phyloP scores from a whole-genome alignment of 2,329 filamentous ascomycete genomes.

The Penicillium carneum region DNA sequence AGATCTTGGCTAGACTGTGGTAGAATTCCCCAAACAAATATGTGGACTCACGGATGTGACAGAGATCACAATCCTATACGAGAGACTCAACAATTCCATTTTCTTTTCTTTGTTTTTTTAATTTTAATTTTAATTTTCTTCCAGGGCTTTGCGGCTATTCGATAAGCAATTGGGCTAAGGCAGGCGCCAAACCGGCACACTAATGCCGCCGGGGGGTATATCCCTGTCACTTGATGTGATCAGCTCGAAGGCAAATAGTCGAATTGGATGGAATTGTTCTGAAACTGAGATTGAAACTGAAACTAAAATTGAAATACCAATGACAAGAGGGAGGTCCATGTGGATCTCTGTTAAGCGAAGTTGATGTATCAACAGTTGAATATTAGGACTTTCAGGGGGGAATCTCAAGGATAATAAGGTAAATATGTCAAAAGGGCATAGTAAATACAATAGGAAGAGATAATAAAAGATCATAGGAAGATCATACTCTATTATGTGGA shows the following conservation, averaged over 20 bases:
- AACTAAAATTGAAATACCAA: conserved; percentile 1
- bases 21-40: background rate
- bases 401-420: background rate
- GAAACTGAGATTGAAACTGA: background rate
- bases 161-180: conserved; percentile 18
- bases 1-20: conserved; percentile 3
- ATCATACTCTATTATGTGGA: background rate
- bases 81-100: conserved; percentile 3
- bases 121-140: too few species aligned
- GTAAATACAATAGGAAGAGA: too few species aligned
- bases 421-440: background rate
- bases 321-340: background rate
- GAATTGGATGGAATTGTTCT: background rate
- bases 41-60: conserved; percentile 14
- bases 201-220: background rate
- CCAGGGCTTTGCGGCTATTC: conserved; percentile 13
- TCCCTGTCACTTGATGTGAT: conserved; percentile 9
- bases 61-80: background rate
- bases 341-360: conserved; percentile 8
- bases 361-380: conserved; percentile 17
- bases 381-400: conserved; percentile 9
- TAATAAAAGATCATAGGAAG: background rate
- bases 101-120: background rate
- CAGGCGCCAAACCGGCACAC: conserved; percentile 4
- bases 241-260: background rate